Base-by-base conservation (phyloP, 352 stramenopile genomes). In the Globisporangium emineosum region DNA sequence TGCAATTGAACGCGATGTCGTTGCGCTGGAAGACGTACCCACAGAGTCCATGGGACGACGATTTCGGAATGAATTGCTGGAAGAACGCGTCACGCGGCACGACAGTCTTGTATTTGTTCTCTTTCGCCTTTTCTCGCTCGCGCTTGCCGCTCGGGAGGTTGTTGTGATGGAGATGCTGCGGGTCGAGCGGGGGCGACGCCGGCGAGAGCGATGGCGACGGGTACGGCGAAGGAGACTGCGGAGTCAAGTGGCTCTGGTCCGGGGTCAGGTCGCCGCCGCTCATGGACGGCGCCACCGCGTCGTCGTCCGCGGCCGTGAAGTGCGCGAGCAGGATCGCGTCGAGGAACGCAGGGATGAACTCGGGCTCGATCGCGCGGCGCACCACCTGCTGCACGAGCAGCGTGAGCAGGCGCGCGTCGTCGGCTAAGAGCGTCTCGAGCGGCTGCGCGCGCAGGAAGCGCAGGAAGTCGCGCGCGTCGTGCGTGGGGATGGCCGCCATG, bases 1-100 rank as follows among this genome's bases (percentile, higher is more conserved):
- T 91, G 82, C 97, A 99, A 71, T 99, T 99, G 91, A 98, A 99
- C 23, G 96, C 95, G 70, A 99, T 98, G 78, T 99, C 97, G 57
- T 97, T 97, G 5, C 93, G 81, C 64, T 98, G 86, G 71, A 99
- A 99, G 30, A 99, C 78, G 74, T 99, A 98, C 19, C 96, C 97
- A 71, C 97, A 99, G 9, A 93, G 78, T 5, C 75, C 71, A 40
- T 83, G 81, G 0, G 77, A 74, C 37, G 73, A 77, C 42, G 72
- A 82, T 47, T 78, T 76, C 47, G 83, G 76, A 63, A 79, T 80
- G 53, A 89, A 89, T 7, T 71, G 70, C 66, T 78, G 69, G 17
- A 92, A 83, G 64, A 82, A 92, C 15, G 78, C 77, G 35, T 83
- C 79, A 33, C 68, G 78, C 19, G 78, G 70, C 23, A 86, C 67